Evolutionary conservation across 345 rosid genomes (phyloP).

Genomic region (Dipteronia sinensis): DNA sequence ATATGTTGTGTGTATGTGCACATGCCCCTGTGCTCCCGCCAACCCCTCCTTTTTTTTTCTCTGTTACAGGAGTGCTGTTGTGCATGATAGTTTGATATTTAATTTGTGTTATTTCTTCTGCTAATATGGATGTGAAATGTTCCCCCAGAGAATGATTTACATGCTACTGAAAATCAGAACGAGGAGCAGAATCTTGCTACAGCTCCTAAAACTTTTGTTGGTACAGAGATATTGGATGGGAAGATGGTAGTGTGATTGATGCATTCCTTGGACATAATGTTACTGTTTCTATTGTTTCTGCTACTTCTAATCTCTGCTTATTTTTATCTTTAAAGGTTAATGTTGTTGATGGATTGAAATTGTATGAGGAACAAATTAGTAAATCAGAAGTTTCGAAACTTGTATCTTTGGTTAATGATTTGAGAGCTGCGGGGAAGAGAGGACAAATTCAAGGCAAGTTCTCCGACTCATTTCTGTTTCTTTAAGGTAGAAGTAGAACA

Average conservation of each 20-base stretch:
- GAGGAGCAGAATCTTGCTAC: conserved; percentile 45
- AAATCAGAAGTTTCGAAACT: conserved; percentile 63
- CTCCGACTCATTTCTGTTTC: conserved; percentile 1
- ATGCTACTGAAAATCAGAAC: conserved; percentile 35
- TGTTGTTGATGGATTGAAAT: conserved; percentile 87
- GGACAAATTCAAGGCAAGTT: conserved; percentile 88
- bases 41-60: not conserved
- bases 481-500: not conserved
- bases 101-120: not conserved
- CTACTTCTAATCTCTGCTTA: conserved; percentile 15
- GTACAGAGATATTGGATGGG: conserved; percentile 67
- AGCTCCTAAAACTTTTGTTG: conserved; percentile 60
- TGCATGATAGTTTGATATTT: not conserved
- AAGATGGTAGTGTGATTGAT: conserved; percentile 49
- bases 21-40: too few species aligned
- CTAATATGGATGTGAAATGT: conserved; percentile 17
- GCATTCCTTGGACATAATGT: not conserved
- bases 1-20: not conserved
- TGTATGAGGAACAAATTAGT: conserved; percentile 62
- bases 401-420: conserved; percentile 68
- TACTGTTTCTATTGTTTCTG: conserved; percentile 9
- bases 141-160: conserved; percentile 49
- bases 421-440: conserved; percentile 71
- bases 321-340: conserved; percentile 59
- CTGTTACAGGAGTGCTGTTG: not conserved